phyloP scores from a whole-genome alignment of 805 yeast genomes.

The Starmerella ratchasimensis region DNA sequence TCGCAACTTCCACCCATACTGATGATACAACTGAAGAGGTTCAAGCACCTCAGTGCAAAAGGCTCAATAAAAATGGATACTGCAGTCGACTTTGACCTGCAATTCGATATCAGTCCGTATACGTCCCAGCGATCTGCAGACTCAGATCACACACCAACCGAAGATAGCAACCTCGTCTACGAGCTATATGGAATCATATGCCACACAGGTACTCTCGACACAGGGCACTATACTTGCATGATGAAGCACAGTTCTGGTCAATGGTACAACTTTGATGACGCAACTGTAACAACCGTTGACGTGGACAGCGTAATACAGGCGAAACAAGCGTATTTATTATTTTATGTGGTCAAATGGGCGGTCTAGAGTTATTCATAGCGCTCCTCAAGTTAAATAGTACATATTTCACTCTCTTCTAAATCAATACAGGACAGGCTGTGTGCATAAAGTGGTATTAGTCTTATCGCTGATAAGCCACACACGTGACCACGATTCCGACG shows the following conservation, averaged over 20 bases:
- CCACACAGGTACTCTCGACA: constrained; percentile 85
- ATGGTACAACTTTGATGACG: constrained; percentile 91
- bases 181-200: constrained; percentile 79
- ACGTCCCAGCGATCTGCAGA: too few relatives aligned
- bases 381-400: too few relatives aligned
- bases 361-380: constrained; percentile 22
- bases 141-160: not conserved
- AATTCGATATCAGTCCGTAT: constrained; percentile 58
- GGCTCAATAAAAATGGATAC: constrained; percentile 55
- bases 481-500: too few relatives aligned
- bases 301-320: constrained; percentile 52
- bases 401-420: not conserved
- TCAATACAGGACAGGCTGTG: not conserved
- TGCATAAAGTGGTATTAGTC: too few relatives aligned
- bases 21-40: constrained; percentile 66
- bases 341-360: constrained; percentile 24
- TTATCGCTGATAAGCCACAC: too few relatives aligned
- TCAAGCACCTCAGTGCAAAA: constrained; percentile 40
- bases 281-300: constrained; percentile 54
- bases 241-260: constrained; percentile 34
- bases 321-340: constrained; percentile 62
- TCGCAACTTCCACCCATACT: constrained; percentile 62
- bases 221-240: constrained; percentile 85
- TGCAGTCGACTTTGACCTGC: constrained; percentile 57
- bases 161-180: constrained; percentile 33